These are phyloP conservation scores for Mycena filopes DNA, from an alignment of 768 basidiomycete species.

Conservation along the genomic window DNA sequence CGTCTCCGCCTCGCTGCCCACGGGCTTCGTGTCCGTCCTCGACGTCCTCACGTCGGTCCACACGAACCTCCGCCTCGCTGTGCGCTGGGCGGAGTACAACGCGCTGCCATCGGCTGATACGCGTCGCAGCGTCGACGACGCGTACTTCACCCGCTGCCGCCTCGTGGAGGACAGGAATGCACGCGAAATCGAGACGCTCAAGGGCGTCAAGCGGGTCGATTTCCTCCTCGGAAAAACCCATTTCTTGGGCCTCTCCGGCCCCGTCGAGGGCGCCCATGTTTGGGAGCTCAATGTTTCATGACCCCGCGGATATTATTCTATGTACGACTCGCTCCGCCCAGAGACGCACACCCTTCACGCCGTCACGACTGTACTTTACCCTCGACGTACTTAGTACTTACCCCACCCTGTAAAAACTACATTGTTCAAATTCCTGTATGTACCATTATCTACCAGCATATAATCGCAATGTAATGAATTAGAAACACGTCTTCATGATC, in stretches of 20 bases:
- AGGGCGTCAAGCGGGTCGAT: conserved; percentile 32
- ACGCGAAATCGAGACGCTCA: conserved; percentile 18
- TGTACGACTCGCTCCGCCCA: no score
- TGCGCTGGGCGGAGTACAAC: conserved; percentile 26
- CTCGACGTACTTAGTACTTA: no score
- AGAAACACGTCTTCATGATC: no score
- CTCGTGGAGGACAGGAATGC: not conserved
- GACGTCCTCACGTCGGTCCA: conserved; percentile 30
- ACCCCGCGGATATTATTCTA: not conserved
- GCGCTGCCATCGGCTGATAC: conserved; percentile 2
- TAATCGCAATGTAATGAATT: no score
- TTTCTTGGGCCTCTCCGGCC: conserved; percentile 32
- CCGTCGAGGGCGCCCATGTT: conserved; percentile 3
- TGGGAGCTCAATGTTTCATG: conserved; percentile 31
- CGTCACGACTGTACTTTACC: no score
- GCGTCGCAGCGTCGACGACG: conserved; percentile 14
- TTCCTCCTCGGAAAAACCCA: conserved; percentile 22
- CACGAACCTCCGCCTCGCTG: conserved; percentile 14
- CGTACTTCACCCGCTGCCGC: conserved; percentile 25
- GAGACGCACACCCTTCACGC: no score
- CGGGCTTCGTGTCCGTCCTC: conserved; percentile 25
- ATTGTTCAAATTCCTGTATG: no score
- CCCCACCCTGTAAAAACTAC: no score
- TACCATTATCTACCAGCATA: no score
- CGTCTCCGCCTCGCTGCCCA: conserved; percentile 4